Conservation (phyloP, 176 grass and related monocot genomes). For the Triticum timopheevii region DNA sequence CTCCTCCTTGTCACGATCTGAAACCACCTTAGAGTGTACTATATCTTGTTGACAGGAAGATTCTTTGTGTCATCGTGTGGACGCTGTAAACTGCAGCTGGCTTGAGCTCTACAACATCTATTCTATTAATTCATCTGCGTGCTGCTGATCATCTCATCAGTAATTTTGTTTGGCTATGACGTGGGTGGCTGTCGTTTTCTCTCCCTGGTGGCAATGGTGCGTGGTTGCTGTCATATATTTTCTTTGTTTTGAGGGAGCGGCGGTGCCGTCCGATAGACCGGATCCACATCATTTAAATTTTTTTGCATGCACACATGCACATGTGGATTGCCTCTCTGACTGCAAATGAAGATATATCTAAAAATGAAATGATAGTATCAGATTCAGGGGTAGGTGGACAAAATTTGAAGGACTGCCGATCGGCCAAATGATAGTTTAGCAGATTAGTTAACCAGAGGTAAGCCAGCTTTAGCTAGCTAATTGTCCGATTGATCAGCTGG, state of each 20-base stretch:
- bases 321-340: not conserved
- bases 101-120: not conserved
- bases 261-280: conserved; percentile 27
- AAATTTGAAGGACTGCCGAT: too few species aligned
- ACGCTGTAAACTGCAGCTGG: not conserved
- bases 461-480: too few species aligned
- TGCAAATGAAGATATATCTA: too few species aligned
- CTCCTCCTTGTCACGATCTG: too few species aligned
- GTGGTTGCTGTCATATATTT: not conserved
- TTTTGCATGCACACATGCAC: not conserved
- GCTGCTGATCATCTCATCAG: not conserved
- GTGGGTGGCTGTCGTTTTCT: not conserved
- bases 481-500: too few species aligned
- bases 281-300: not conserved
- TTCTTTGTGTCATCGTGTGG: not conserved
- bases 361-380: too few species aligned
- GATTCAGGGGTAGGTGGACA: too few species aligned
- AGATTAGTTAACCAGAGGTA: too few species aligned
- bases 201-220: not conserved
- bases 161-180: too few species aligned
- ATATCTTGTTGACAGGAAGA: not conserved
- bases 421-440: too few species aligned
- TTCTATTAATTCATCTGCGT: not conserved
- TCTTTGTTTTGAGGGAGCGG: not conserved
- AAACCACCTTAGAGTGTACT: too few species aligned